Percentiles rank a stretch among this genome's conserved stretches.
Conservation (phyloP, 2,329 filamentous ascomycete species). For the Fusarium udum region DNA sequence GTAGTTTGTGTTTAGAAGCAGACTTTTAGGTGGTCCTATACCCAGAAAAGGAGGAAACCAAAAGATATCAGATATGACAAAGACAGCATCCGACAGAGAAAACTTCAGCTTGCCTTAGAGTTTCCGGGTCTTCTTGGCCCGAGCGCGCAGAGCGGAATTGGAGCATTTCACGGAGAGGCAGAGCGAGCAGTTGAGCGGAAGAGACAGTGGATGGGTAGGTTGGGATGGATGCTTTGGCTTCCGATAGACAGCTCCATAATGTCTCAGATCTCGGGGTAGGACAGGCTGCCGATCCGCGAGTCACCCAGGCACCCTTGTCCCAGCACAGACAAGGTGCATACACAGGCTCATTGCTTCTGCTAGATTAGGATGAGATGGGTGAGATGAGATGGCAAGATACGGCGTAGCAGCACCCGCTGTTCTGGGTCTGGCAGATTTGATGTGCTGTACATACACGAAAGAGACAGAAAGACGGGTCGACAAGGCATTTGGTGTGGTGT, state of each 20-base stretch:
- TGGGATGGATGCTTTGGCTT: neutral
- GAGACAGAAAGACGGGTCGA: neutral
- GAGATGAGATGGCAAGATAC: neutral
- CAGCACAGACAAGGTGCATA: neutral
- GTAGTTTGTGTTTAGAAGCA: neutral
- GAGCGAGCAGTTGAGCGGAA: neutral
- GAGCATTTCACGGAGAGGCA: slow-evolving; percentile 18
- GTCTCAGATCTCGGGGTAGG: slow-evolving; percentile 36
- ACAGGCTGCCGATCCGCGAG: slow-evolving; percentile 26
- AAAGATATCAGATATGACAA: slow-evolving; percentile 26
- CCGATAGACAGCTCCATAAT: slow-evolving; percentile 6
- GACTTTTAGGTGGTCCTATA: neutral
- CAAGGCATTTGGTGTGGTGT: neutral
- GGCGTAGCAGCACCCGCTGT: slow-evolving; percentile 15
- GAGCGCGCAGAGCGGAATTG: neutral
- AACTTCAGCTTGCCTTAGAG: neutral
- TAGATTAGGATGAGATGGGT: neutral
- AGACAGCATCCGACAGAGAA: neutral
- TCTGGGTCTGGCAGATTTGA: slow-evolving; percentile 6
- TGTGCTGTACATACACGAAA: neutral
- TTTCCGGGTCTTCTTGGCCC: neutral
- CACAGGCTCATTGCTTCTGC: slow-evolving; percentile 20
- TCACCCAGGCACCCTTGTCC: neutral
- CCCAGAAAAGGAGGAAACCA: neutral
- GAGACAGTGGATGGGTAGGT: neutral